These are phyloP conservation scores for Melaleuca quinquenervia DNA, from an alignment of 345 rosid species.

Conservation along the genomic window DNA sequence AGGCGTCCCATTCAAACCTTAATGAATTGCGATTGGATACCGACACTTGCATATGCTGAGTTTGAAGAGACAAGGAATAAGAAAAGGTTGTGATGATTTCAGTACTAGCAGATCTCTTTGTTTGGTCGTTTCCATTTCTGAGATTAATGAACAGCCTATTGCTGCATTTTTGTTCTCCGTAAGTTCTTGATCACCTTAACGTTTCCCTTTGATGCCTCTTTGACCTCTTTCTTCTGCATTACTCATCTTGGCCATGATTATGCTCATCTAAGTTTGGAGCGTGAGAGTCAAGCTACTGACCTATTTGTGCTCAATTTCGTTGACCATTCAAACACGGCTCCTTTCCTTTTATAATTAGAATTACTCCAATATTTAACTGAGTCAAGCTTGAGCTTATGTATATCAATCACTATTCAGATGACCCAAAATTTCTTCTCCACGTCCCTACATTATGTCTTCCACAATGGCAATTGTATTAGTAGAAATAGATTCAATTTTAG, in stretches of 20 bases:
- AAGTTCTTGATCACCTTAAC: neutral
- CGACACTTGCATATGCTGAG: neutral
- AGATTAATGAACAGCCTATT: neutral
- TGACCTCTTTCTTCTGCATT: neutral
- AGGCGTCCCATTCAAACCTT: neutral
- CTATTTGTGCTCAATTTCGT: no score
- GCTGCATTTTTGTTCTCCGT: neutral
- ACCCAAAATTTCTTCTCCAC: no score
- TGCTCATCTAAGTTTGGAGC: neutral
- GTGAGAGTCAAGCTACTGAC: no score
- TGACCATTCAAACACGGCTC: no score
- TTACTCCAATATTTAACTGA: no score
- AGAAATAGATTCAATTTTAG: no score
- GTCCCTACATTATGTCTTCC: no score
- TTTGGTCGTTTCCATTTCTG: neutral
- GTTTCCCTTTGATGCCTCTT: neutral
- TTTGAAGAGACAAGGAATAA: neutral
- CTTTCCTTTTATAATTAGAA: no score
- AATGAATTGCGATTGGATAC: neutral
- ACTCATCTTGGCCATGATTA: neutral
- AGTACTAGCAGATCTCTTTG: neutral
- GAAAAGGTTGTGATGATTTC: neutral
- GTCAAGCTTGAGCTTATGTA: no score
- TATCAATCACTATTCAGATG: no score
- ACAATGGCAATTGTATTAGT: no score